A percentile compares a stretch with the other conserved stretches of the same genome.
Conservation (phyloP, 352 stramenopile genomes). For the Halophytophthora batemanensis region DNA sequence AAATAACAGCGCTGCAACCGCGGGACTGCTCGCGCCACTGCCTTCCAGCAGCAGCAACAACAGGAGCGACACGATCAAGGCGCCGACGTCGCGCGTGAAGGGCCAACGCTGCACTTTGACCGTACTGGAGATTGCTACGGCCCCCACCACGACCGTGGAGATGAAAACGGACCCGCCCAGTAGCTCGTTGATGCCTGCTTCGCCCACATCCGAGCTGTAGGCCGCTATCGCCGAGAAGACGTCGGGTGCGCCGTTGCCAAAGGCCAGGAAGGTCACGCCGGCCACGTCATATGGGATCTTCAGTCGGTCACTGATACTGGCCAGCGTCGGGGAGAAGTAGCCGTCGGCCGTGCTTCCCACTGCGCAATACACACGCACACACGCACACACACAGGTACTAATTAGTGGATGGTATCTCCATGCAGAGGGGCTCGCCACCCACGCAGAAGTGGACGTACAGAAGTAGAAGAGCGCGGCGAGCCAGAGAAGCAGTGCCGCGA, state of each 20-base stretch:
- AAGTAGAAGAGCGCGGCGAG: conserved; percentile 81
- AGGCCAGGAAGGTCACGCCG: conserved; percentile 96
- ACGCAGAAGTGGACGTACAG: conserved; percentile 30
- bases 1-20: conserved; percentile 39
- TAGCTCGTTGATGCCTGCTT: conserved; percentile 90
- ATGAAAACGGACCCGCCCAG: conserved; percentile 94
- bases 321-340: conserved; percentile 96
- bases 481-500: conserved; percentile 55
- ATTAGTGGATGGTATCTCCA: conserved; percentile 3
- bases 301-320: conserved; percentile 91
- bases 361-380: conserved; percentile 26
- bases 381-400: conserved; percentile 6
- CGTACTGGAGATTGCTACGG: conserved; percentile 56
- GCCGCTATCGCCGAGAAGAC: conserved; percentile 91
- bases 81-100: conserved; percentile 61
- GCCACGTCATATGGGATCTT: conserved; percentile 90
- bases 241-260: conserved; percentile 97
- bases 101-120: conserved; percentile 64
- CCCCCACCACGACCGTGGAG: conserved; percentile 85
- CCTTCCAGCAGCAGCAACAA: conserved; percentile 40
- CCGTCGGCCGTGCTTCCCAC: conserved; percentile 96
- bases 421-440: neutral
- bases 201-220: conserved; percentile 69
- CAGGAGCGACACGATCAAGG: conserved; percentile 45
- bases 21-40: conserved; percentile 16